These are phyloP conservation scores for Periconia macrospinosa DNA, from an alignment of 2,329 filamentous ascomycete genomes.

Conservation along the genomic window DNA sequence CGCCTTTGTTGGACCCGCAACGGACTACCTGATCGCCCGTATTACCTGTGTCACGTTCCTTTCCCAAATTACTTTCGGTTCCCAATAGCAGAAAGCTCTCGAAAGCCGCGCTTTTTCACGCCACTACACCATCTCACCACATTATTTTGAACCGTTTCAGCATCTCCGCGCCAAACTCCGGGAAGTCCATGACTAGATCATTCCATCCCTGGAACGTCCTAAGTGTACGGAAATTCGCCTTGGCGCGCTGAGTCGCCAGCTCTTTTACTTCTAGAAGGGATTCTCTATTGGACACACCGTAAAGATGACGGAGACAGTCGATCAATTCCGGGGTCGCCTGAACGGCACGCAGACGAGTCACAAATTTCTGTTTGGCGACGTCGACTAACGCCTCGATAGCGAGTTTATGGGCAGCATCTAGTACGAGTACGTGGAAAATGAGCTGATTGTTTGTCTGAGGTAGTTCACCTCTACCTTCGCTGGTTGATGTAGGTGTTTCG, in stretches of 20 bases:
- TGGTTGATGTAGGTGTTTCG: too few relatives aligned
- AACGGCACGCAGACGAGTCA: conserved; percentile 2
- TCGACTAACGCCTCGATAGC: conserved; percentile 9
- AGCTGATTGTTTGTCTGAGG: too few relatives aligned
- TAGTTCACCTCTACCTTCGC: too few relatives aligned
- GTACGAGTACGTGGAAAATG: neutral
- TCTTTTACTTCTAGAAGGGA: conserved; percentile 2
- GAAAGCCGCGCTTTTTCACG: neutral
- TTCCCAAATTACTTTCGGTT: too few relatives aligned
- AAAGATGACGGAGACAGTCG: conserved; percentile 11
- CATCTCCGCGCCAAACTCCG: neutral
- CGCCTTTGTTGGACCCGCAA: neutral
- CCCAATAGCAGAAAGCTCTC: neutral
- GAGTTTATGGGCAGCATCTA: conserved; percentile 9
- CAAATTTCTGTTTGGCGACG: conserved; percentile 12
- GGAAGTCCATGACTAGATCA: conserved; percentile 9
- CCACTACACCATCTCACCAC: too few relatives aligned
- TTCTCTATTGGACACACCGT: neutral
- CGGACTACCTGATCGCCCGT: conserved; percentile 3
- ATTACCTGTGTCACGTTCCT: neutral
- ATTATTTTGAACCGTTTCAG: conserved; percentile 1
- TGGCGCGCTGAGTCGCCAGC: conserved; percentile 6
- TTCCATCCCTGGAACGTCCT: conserved; percentile 11
- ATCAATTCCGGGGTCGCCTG: conserved; percentile 10
- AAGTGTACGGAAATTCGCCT: conserved; percentile 6